Base-by-base conservation (phyloP, 345 rosid genomes). In the Anacardium occidentale region DNA sequence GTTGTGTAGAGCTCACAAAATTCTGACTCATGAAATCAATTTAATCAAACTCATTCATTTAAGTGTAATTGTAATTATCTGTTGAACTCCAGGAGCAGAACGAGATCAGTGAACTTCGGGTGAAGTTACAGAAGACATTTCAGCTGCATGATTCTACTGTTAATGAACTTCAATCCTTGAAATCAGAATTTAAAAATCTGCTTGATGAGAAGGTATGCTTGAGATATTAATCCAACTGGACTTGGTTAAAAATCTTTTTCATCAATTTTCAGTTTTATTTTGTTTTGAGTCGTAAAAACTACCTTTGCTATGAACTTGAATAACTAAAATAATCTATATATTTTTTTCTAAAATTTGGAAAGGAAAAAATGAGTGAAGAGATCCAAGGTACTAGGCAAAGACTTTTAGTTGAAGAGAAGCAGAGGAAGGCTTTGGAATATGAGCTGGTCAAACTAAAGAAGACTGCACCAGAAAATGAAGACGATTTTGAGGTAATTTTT, bases 351-450 rank as follows among this genome's bases (percentile, higher is more conserved):
- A 68, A 37, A 40, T 21, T 64, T 59, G 50, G 42, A 37, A 79
- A 94, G 97, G 91, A 81, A 79, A 81, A 59, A 75, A 71, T 86
- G 65, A 74, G 68, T 71, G 90, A 85, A 79, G 97, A 90, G 77
- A 86, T 91, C 73, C 72, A 68, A 34, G 82, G 69, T 68, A 57
- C 81, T 74, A 82, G 78, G 79, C 85, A 85, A 83, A 84, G 81
- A 83, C 94, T 90, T 57, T 50, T 77, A 73, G 79, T 70, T 68
- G 96, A 94, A 84, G 97, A 87, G 83, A 83, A 85, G 66, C 88
- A 78, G 82, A 82, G 94, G 81, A 91, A 83, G 79, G 76, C 75
- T 65, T 25, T 85, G 59, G 96, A 94, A 75, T 58, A 80, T 72
- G 97, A 91, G 75, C 80, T 91, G 62, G 68, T 72, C 68, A 87